phyloP scores from a whole-genome alignment of 345 rosid genomes.

The Bruguiera sexangula region DNA sequence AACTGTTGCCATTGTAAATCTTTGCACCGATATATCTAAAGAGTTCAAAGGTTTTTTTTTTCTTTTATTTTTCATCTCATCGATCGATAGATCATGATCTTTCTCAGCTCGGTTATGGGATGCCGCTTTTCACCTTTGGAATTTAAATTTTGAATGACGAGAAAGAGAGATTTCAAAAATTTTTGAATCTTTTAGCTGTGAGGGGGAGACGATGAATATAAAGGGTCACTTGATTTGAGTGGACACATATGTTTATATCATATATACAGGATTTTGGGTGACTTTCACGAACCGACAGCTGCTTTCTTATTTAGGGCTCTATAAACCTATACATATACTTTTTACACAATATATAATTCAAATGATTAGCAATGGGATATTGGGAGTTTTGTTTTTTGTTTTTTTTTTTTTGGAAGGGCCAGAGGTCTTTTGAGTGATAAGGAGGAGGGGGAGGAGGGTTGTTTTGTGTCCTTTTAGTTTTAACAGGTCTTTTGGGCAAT shows the following conservation, averaged over 20 bases:
- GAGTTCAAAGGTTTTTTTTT: slow-evolving; percentile 15
- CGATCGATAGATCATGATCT: slow-evolving; percentile 50
- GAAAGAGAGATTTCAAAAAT: slow-evolving; percentile 7
- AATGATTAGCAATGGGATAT: slow-evolving; percentile 9
- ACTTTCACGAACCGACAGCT: background rate
- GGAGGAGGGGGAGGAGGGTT: too few species aligned
- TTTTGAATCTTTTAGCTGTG: background rate
- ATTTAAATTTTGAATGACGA: slow-evolving; percentile 30
- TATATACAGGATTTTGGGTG: background rate
- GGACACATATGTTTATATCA: background rate
- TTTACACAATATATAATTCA: background rate
- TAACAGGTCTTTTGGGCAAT: too few species aligned
- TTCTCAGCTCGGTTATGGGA: slow-evolving; percentile 35
- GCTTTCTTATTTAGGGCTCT: background rate
- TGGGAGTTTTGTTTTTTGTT: background rate
- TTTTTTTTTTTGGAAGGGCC: background rate
- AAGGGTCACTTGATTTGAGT: too few species aligned
- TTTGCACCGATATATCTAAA: slow-evolving; percentile 21
- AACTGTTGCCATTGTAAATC: slow-evolving; percentile 9
- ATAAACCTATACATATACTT: background rate
- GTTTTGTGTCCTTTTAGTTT: too few species aligned
- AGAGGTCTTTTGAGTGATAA: too few species aligned
- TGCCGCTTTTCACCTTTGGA: slow-evolving; percentile 22
- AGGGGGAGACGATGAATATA: background rate
- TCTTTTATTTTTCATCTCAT: slow-evolving; percentile 29